phyloP scores from a whole-genome alignment of 768 basidiomycete genomes.

The Hebeloma cylindrosporum region DNA sequence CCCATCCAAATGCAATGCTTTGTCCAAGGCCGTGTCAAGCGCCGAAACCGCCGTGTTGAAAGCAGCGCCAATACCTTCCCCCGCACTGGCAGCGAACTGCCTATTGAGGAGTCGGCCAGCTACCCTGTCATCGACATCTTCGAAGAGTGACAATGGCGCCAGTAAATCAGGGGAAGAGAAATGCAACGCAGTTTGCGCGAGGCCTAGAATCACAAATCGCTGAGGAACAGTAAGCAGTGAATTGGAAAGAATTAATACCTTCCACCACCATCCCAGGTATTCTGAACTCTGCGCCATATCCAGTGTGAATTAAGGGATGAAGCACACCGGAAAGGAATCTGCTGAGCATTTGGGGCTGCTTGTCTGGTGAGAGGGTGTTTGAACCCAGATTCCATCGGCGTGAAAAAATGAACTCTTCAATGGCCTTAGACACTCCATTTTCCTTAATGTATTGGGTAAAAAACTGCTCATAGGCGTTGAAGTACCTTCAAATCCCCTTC shows the following conservation, averaged over 20 bases:
- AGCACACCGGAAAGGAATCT: constrained; percentile 56
- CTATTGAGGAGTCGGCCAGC: too few relatives aligned
- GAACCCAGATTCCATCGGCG: constrained; percentile 44
- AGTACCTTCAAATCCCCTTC: constrained; percentile 43
- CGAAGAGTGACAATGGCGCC: constrained; percentile 29
- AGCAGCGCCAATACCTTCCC: constrained; percentile 9
- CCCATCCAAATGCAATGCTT: too few relatives aligned
- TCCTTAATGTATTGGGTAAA: constrained; percentile 44
- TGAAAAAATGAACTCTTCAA: constrained; percentile 69
- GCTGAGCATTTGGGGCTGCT: constrained; percentile 55
- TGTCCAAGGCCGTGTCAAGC: constrained; percentile 9
- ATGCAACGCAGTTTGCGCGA: constrained; percentile 58
- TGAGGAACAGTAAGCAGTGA: background rate
- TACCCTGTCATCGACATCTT: constrained; percentile 1
- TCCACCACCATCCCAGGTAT: constrained; percentile 60
- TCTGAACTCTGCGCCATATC: constrained; percentile 62
- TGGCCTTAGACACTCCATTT: constrained; percentile 41
- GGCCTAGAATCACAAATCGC: constrained; percentile 43
- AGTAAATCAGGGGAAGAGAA: constrained; percentile 20
- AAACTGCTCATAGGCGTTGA: constrained; percentile 56
- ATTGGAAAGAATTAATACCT: constrained; percentile 36
- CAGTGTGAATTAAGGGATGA: constrained; percentile 66
- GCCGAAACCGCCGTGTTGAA: constrained; percentile 2
- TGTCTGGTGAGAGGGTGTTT: constrained; percentile 20
- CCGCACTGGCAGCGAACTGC: constrained; percentile 2